A percentile compares a stretch with the other conserved stretches of the same genome.
Conservation (phyloP, 2,329 filamentous ascomycete species). For the Beauveria medogensis region DNA sequence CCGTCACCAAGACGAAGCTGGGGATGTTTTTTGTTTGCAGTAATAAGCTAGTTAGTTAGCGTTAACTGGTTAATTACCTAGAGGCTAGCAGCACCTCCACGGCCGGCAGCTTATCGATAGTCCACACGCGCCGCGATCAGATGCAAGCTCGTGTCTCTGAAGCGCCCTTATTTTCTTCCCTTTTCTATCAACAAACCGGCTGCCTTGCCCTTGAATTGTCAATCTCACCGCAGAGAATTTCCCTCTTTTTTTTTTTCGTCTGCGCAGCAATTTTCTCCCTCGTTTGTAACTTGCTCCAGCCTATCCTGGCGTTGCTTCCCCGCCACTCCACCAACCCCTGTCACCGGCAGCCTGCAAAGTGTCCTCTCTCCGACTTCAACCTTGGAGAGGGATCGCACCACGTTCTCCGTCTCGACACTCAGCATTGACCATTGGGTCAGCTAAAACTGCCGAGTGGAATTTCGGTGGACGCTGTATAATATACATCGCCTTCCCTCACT, state of each 20-base stretch:
- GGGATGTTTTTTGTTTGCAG: background rate
- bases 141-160: background rate
- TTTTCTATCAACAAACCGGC: background rate
- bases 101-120: constrained; percentile 7
- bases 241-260: too few species aligned
- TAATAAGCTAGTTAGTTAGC: too few species aligned
- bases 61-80: too few species aligned
- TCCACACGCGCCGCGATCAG: background rate
- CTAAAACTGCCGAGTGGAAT: background rate
- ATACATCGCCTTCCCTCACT: background rate
- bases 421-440: background rate
- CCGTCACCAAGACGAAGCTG: background rate
- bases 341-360: constrained; percentile 4
- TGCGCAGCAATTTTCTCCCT: background rate
- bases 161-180: too few species aligned
- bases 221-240: background rate
- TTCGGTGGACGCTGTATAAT: background rate
- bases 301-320: background rate
- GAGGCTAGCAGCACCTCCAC: background rate
- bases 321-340: background rate
- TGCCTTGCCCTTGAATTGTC: background rate
- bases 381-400: background rate
- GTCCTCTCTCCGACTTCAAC: background rate
- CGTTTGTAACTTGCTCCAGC: background rate
- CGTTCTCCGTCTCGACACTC: background rate